A percentile compares a stretch with the other conserved stretches of the same genome.
These are phyloP conservation scores for Akanthomyces dipterigenus DNA, from an alignment of 2,329 filamentous ascomycete species.

Conservation along the genomic window DNA sequence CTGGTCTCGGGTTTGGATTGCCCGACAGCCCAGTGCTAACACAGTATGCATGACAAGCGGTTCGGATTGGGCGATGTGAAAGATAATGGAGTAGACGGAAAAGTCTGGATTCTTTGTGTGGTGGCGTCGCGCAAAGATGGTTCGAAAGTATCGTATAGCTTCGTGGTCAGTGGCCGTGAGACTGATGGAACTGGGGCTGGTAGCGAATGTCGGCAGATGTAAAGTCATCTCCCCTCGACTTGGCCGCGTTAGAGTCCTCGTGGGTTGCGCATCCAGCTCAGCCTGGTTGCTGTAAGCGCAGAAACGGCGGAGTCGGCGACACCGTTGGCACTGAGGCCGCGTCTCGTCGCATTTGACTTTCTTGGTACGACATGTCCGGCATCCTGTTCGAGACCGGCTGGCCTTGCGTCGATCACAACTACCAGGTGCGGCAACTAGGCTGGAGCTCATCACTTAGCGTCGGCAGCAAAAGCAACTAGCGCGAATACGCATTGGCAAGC, in stretches of 20 bases:
- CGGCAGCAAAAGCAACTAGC: background rate
- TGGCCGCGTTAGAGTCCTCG: background rate
- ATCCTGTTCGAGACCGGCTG: slow-evolving; percentile 19
- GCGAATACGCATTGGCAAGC: background rate
- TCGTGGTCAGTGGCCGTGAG: slow-evolving; percentile 26
- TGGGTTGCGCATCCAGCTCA: slow-evolving; percentile 8
- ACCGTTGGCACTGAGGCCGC: slow-evolving; percentile 21
- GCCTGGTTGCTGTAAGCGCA: slow-evolving; percentile 23
- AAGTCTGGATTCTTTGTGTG: slow-evolving; percentile 32
- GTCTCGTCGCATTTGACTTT: slow-evolving; percentile 27
- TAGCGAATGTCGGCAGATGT: slow-evolving; percentile 10
- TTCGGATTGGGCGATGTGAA: slow-evolving; percentile 24
- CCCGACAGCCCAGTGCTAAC: slow-evolving; percentile 25
- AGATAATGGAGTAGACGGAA: slow-evolving; percentile 29
- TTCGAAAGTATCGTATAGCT: slow-evolving; percentile 29
- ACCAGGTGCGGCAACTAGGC: background rate
- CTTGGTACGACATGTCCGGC: slow-evolving; percentile 24
- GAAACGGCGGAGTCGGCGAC: slow-evolving; percentile 19
- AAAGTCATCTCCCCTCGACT: background rate
- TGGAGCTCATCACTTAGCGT: background rate
- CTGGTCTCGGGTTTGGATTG: slow-evolving; percentile 21
- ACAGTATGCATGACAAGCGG: slow-evolving; percentile 31
- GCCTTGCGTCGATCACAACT: background rate
- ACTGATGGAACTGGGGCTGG: slow-evolving; percentile 18
- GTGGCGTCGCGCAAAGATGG: slow-evolving; percentile 26